Percentiles rank a stretch among this genome's conserved stretches.
Conservation (phyloP, 192 early-diverging fungal species). For the Phlyctochytrium arcticum region DNA sequence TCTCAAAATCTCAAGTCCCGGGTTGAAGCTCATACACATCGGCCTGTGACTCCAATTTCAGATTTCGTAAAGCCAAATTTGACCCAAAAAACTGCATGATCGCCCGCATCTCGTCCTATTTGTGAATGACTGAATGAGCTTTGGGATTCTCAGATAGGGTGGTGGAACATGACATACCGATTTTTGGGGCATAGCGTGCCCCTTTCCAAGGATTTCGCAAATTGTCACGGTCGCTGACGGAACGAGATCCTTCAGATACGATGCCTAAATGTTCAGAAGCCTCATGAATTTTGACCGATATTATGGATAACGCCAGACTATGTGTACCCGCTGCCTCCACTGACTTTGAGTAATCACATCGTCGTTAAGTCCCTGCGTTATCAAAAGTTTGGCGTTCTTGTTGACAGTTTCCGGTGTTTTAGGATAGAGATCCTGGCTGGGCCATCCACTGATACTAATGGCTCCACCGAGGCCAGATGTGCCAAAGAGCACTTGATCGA, state of each 20-base stretch:
- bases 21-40: slow-evolving; percentile 67
- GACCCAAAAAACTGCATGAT: slow-evolving; percentile 63
- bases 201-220: slow-evolving; percentile 53
- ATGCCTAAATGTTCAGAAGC: no score
- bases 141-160: neutral
- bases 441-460: slow-evolving; percentile 59
- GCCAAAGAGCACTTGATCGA: slow-evolving; percentile 62
- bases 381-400: slow-evolving; percentile 36
- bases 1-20: no score
- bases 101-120: slow-evolving; percentile 49
- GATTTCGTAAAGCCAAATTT: slow-evolving; percentile 47
- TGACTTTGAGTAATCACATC: slow-evolving; percentile 28
- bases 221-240: slow-evolving; percentile 22
- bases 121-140: neutral
- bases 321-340: slow-evolving; percentile 21
- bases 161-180: slow-evolving; percentile 30
- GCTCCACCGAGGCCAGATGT: slow-evolving; percentile 47
- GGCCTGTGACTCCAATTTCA: slow-evolving; percentile 55
- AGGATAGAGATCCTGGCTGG: slow-evolving; percentile 36
- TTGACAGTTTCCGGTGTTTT: slow-evolving; percentile 14
- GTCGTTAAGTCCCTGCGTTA: slow-evolving; percentile 63
- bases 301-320: neutral
- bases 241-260: neutral
- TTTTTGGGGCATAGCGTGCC: slow-evolving; percentile 54
- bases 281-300: no score